A percentile compares a stretch with the other conserved stretches of the same genome.
Conservation (phyloP, 164 flowering plant species). For the Kingdonia uniflora region DNA sequence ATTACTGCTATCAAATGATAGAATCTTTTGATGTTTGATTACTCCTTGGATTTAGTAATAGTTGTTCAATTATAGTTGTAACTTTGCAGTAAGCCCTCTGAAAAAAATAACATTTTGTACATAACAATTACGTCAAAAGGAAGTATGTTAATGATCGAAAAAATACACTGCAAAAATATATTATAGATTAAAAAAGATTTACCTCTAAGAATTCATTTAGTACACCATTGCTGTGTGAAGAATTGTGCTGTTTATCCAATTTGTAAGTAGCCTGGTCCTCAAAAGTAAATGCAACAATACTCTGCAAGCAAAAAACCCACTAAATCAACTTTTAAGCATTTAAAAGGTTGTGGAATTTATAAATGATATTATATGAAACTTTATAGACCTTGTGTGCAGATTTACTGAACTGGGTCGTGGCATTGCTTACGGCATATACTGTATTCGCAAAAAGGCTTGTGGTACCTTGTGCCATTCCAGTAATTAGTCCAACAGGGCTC, state of each 20-base stretch:
- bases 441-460: conserved; percentile 81
- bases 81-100: background rate
- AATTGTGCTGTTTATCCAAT: conserved; percentile 48
- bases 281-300: conserved; percentile 85
- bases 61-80: background rate
- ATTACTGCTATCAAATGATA: background rate
- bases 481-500: conserved; percentile 79
- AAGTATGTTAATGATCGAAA: no score
- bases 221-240: conserved; percentile 68
- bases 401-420: conserved; percentile 92
- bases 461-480: conserved; percentile 87
- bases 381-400: conserved; percentile 83
- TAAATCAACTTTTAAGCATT: background rate
- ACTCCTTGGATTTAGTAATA: no score
- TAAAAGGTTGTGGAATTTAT: background rate
- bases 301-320: conserved; percentile 33
- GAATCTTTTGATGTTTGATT: no score
- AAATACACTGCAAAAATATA: no score
- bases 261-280: conserved; percentile 56
- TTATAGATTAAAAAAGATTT: conserved; percentile 4
- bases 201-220: conserved; percentile 93
- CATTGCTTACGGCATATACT: conserved; percentile 89
- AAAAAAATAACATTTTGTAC: no score
- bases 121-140: no score
- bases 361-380: background rate